Evolutionary conservation across 1,284 basidiomycete genomes (phyloP).

Genomic region (Trichosporon sp.): DNA sequence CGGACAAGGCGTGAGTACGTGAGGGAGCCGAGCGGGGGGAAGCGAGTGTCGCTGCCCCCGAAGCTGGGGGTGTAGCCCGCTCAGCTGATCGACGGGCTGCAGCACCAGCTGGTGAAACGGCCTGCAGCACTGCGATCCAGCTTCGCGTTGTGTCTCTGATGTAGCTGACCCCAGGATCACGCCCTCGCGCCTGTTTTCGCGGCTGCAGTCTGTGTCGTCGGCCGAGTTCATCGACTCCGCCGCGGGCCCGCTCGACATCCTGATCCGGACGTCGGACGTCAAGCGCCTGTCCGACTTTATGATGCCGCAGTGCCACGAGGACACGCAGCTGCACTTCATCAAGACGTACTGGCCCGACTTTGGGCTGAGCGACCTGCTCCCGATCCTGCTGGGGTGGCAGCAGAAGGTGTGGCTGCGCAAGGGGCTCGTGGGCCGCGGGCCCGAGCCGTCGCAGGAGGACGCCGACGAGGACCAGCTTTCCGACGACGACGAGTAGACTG

Average conservation of each 20-base stretch:
- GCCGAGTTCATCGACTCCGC: conserved; percentile 9
- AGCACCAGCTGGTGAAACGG: neutral
- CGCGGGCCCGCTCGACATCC: conserved; percentile 63
- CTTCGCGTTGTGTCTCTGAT: no score
- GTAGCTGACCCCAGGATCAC: conserved; percentile 2
- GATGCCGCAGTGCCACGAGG: conserved; percentile 75
- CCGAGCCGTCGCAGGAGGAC: neutral
- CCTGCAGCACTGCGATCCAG: no score
- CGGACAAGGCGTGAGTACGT: conserved; percentile 5
- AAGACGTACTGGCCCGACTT: conserved; percentile 92
- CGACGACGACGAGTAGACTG: neutral
- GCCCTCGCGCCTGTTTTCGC: conserved; percentile 10
- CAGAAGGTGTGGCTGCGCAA: conserved; percentile 56
- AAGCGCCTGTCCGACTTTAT: conserved; percentile 85
- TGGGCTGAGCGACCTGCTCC: conserved; percentile 77
- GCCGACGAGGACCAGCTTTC: neutral
- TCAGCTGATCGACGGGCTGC: neutral
- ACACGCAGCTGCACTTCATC: conserved; percentile 90
- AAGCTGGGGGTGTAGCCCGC: no score
- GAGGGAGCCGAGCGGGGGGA: no score
- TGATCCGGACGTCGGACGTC: conserved; percentile 89
- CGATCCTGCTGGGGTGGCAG: conserved; percentile 81
- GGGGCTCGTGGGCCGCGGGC: neutral
- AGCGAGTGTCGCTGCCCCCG: neutral
- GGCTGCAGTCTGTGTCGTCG: conserved; percentile 14